Percentiles rank a stretch among this genome's conserved stretches.
These are phyloP conservation scores for Solanum megistacrolobum DNA, from an alignment of 257 asterid genomes.

Conservation along the genomic window DNA sequence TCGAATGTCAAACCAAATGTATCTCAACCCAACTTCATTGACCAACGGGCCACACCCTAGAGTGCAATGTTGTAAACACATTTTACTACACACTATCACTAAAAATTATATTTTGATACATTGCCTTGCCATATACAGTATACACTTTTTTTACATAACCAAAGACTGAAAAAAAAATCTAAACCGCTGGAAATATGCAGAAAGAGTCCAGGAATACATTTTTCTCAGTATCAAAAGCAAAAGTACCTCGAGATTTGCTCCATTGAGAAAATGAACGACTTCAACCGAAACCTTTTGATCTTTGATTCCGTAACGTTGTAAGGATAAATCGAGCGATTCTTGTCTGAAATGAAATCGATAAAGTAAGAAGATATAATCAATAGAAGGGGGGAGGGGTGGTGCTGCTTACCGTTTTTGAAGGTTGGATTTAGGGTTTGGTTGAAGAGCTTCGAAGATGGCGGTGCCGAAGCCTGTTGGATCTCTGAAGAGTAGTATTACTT, in stretches of 20 bases:
- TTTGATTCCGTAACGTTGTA: slow-evolving; percentile 55
- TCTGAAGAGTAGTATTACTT: slow-evolving; percentile 46
- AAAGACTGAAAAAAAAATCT: background rate
- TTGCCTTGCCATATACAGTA: background rate
- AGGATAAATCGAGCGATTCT: slow-evolving; percentile 46
- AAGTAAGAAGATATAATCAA: background rate
- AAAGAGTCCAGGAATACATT: background rate
- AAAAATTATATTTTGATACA: background rate
- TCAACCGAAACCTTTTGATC: slow-evolving; percentile 47
- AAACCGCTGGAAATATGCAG: background rate
- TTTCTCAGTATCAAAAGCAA: background rate
- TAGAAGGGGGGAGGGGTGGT: background rate
- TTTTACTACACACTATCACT: background rate
- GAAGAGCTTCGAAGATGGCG: slow-evolving; percentile 43
- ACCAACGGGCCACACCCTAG: background rate
- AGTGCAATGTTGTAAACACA: background rate
- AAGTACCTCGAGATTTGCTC: slow-evolving; percentile 44
- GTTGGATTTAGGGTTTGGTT: slow-evolving; percentile 31
- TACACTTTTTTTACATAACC: background rate
- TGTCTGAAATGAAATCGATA: slow-evolving; percentile 27
- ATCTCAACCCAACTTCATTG: background rate
- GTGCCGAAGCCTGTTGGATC: slow-evolving; percentile 47
- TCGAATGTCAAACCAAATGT: background rate
- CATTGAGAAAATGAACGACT: slow-evolving; percentile 38
- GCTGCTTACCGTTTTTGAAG: slow-evolving; percentile 31